These are phyloP conservation scores for Fusarium verrucosum DNA, from an alignment of 2,329 filamentous ascomycete genomes.

Conservation along the genomic window DNA sequence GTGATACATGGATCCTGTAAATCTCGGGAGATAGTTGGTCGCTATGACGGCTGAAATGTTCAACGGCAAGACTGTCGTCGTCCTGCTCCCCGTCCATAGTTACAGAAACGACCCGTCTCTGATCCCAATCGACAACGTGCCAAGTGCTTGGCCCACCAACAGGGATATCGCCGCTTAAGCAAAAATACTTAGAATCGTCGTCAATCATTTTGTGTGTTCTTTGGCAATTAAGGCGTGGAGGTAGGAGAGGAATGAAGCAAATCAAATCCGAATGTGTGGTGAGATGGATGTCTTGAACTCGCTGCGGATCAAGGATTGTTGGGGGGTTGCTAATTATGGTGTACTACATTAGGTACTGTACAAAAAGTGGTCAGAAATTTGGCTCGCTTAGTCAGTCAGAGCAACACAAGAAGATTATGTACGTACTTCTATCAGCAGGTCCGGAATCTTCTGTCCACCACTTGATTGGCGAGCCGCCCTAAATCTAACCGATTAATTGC, in stretches of 20 bases:
- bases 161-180: slow-evolving; percentile 1
- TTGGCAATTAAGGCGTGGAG: not conserved
- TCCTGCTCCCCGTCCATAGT: slow-evolving; percentile 46
- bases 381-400: no score
- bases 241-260: not conserved
- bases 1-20: slow-evolving; percentile 39
- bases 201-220: not conserved
- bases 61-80: slow-evolving; percentile 37
- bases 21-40: slow-evolving; percentile 19
- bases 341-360: no score
- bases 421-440: no score
- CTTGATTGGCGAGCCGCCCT: no score
- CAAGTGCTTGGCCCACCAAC: slow-evolving; percentile 43
- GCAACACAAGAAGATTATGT: no score
- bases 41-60: slow-evolving; percentile 34
- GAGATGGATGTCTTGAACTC: not conserved
- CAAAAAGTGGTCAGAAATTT: no score
- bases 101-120: slow-evolving; percentile 42
- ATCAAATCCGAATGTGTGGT: not conserved
- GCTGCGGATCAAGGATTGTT: no score
- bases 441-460: no score
- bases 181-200: not conserved
- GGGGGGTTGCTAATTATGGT: no score
- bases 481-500: no score
- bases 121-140: slow-evolving; percentile 45